Conservation (phyloP, 163 green algal genomes). For the Scenedesmus sp. region DNA sequence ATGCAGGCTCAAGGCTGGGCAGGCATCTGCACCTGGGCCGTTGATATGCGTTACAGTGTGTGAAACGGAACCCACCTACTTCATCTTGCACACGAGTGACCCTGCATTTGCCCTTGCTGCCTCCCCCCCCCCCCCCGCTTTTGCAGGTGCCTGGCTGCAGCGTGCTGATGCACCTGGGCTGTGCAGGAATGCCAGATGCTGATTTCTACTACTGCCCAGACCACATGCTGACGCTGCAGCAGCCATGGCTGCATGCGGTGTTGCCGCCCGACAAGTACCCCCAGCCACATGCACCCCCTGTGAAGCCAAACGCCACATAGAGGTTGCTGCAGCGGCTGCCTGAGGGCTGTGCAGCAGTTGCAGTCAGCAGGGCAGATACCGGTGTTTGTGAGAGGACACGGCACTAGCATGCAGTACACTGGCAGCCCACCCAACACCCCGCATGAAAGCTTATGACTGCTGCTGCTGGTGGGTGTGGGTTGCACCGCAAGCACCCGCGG, state of each 20-base stretch:
- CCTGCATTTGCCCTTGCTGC: background rate
- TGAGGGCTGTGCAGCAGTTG: too few species aligned
- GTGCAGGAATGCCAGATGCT: slow-evolving; percentile 29
- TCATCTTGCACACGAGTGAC: background rate
- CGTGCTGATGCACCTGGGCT: slow-evolving; percentile 46
- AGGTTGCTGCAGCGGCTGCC: too few species aligned
- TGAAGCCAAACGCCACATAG: background rate
- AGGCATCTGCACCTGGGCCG: background rate
- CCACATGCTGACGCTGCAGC: slow-evolving; percentile 17
- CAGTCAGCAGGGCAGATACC: too few species aligned
- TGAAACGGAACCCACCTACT: too few species aligned
- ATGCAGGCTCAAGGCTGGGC: too few species aligned
- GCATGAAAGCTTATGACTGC: too few species aligned
- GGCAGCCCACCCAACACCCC: too few species aligned
- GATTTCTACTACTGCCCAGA: slow-evolving; percentile 48
- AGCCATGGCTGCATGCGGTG: slow-evolving; percentile 26
- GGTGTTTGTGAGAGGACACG: too few species aligned
- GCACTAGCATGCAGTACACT: too few species aligned
- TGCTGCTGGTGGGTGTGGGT: too few species aligned
- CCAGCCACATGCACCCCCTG: background rate
- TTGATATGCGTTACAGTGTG: too few species aligned
- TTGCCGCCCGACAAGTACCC: background rate
- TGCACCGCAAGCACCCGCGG: too few species aligned
- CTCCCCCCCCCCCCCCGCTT: background rate
- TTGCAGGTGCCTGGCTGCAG: slow-evolving; percentile 41